phyloP scores from a whole-genome alignment of 768 basidiomycete genomes.

The Calvatia gigantea region DNA sequence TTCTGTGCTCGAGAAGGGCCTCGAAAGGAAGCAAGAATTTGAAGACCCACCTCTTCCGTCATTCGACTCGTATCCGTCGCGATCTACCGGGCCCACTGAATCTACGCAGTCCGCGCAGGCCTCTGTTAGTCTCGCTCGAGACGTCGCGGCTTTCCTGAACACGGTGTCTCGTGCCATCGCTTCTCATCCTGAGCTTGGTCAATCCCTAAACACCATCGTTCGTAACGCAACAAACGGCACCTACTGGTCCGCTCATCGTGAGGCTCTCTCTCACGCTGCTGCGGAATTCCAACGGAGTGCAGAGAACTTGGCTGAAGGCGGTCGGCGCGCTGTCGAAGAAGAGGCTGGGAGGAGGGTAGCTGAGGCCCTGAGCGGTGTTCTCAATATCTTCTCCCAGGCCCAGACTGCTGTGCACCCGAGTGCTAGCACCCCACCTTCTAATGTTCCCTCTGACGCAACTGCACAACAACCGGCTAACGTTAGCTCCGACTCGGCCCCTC shows the following conservation, averaged over 20 bases:
- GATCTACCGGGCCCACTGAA: not conserved
- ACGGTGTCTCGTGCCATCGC: slow-evolving; percentile 53
- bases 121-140: slow-evolving; percentile 54
- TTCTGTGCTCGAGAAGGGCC: not conserved
- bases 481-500: slow-evolving; percentile 13
- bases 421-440: slow-evolving; percentile 11
- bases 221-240: slow-evolving; percentile 58
- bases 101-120: slow-evolving; percentile 19
- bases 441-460: slow-evolving; percentile 15
- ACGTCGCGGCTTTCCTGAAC: slow-evolving; percentile 59
- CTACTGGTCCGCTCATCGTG: slow-evolving; percentile 68
- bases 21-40: slow-evolving; percentile 11
- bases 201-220: slow-evolving; percentile 61
- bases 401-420: slow-evolving; percentile 10
- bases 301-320: slow-evolving; percentile 37
- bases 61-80: slow-evolving; percentile 36
- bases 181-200: slow-evolving; percentile 69
- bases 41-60: slow-evolving; percentile 36
- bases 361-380: slow-evolving; percentile 56
- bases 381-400: slow-evolving; percentile 47
- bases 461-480: not conserved
- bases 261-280: slow-evolving; percentile 54
- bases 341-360: slow-evolving; percentile 63
- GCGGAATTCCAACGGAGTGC: slow-evolving; percentile 49
- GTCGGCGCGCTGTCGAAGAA: slow-evolving; percentile 51